Conservation (phyloP, 257 asterid genomes). For the Petrea volubilis region DNA sequence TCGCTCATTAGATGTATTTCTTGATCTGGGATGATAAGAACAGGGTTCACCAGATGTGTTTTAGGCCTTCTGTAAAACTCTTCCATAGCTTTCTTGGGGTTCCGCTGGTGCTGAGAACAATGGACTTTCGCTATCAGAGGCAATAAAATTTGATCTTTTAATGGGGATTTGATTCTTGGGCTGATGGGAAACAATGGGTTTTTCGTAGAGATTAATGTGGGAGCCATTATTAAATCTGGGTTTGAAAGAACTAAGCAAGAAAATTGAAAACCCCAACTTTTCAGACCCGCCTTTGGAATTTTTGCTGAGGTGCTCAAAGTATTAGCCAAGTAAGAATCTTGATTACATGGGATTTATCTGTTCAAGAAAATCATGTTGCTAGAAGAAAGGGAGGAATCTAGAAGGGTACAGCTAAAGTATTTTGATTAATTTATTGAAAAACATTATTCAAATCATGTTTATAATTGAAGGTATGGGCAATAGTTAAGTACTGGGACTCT, state of each 20-base stretch:
- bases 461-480: not conserved
- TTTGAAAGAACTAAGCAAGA: not conserved
- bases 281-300: not conserved
- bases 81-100: slow-evolving; percentile 27
- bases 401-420: slow-evolving; percentile 27
- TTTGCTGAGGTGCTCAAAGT: slow-evolving; percentile 7
- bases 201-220: slow-evolving; percentile 27
- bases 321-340: slow-evolving; percentile 9
- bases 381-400: slow-evolving; percentile 23
- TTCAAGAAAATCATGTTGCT: not conserved
- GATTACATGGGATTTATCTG: not conserved
- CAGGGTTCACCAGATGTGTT: slow-evolving; percentile 26
- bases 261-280: not conserved
- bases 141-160: slow-evolving; percentile 13
- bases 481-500: not conserved
- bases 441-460: not conserved
- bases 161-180: slow-evolving; percentile 16
- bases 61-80: slow-evolving; percentile 33
- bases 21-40: slow-evolving; percentile 30
- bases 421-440: not conserved
- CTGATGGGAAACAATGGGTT: slow-evolving; percentile 23
- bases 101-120: slow-evolving; percentile 36
- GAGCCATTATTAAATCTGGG: slow-evolving; percentile 37
- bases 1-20: slow-evolving; percentile 18
- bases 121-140: slow-evolving; percentile 20